phyloP scores from a whole-genome alignment of 2,329 filamentous ascomycete genomes.

The Boeremia lycopersici region DNA sequence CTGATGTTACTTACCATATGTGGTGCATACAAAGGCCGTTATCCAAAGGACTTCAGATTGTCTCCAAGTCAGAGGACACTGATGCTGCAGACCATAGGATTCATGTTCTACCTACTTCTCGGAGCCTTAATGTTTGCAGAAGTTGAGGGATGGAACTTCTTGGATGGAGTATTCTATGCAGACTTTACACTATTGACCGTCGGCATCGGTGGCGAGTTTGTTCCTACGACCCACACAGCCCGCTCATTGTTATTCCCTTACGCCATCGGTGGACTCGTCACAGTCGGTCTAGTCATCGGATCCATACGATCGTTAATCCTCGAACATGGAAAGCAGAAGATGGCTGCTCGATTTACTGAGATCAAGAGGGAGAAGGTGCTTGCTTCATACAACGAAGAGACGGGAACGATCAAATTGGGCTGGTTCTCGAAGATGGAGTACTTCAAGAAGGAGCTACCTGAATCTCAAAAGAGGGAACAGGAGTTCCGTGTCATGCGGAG shows the following conservation, averaged over 20 bases:
- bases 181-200: slow-evolving; percentile 63
- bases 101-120: slow-evolving; percentile 56
- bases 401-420: slow-evolving; percentile 52
- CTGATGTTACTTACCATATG: slow-evolving; percentile 62
- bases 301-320: slow-evolving; percentile 58
- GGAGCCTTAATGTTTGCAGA: slow-evolving; percentile 55
- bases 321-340: slow-evolving; percentile 58
- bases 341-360: slow-evolving; percentile 57
- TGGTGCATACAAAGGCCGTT: slow-evolving; percentile 61
- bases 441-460: slow-evolving; percentile 46
- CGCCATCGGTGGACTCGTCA: slow-evolving; percentile 61
- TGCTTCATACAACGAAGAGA: slow-evolving; percentile 46
- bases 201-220: slow-evolving; percentile 58
- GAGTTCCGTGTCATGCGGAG: slow-evolving; percentile 55
- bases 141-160: slow-evolving; percentile 59
- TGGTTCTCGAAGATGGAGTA: slow-evolving; percentile 50
- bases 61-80: slow-evolving; percentile 62
- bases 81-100: slow-evolving; percentile 60
- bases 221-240: slow-evolving; percentile 57
- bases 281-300: slow-evolving; percentile 61
- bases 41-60: slow-evolving; percentile 62
- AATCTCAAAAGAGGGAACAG: slow-evolving; percentile 52
- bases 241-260: slow-evolving; percentile 60
- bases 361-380: slow-evolving; percentile 54
- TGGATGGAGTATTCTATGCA: slow-evolving; percentile 62